Base-by-base conservation (phyloP, 129 eudicot genomes). In the Lactuca sativa region DNA sequence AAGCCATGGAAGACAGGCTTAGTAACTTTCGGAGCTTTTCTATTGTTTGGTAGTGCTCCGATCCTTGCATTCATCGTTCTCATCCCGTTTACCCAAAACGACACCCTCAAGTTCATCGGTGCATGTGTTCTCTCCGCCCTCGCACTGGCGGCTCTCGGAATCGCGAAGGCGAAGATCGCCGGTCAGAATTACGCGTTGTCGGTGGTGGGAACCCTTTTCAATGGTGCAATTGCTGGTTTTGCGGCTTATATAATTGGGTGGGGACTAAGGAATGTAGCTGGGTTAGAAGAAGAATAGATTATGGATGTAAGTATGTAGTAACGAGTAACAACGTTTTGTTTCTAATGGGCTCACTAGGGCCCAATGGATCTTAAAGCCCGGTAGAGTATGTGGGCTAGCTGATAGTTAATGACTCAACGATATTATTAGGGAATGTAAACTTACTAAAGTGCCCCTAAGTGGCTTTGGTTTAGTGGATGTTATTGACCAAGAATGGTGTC, bases 1-100 rank as follows among this genome's bases (percentile, higher is more conserved):
- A 79, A 90, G 86, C 97, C 95, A 17, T 90, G 97, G 97, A 90
- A 87, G 78, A 87, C 82, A 49, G 97, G 97, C 0, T 49, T 90
- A 8, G 80, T 90, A 17, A 90, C 97, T 7, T 87, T 87, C n/a
- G 79, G 57, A 0, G 85, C 97, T 0, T 90, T 90, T 81, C 56
- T 85, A 0, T 72, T 76, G 40, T 90, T 90, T 25, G 97, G 97
- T 7, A 75, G 95, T 5, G 89, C 91, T 34, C 95, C 95, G 1
- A 83, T 87, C 18, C 85, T 90, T 1, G 83, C 95, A 1, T 90
- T 87, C 86, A 87, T 90, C 76, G 80, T 90, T 67, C 92, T 87
- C 37, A 85, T 87, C 57, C 95, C 95, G 5, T 90, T 90, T 82
- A 90, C 97, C 1, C 30, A 56, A 44, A 85, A 79, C 36, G 95